Conservation (phyloP, 176 grass and related monocot species). For the Saccharum spontaneum region DNA sequence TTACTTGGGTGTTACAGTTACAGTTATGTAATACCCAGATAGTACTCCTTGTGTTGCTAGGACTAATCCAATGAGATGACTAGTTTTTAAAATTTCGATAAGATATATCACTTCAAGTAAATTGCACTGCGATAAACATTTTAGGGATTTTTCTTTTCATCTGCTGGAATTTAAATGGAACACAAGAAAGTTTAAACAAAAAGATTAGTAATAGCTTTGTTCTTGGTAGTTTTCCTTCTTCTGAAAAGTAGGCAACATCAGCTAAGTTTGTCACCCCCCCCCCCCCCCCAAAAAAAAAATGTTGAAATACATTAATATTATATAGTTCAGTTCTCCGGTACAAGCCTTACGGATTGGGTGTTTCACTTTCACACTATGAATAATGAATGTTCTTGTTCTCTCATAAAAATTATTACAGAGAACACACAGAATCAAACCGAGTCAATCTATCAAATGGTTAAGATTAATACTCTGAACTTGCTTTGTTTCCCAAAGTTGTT, state of each 20-base stretch:
- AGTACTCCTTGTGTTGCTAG: neutral
- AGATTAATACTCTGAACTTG: neutral
- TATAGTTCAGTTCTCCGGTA: neutral
- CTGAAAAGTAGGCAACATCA: neutral
- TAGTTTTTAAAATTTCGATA: neutral
- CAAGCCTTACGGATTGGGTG: neutral
- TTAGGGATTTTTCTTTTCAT: neutral
- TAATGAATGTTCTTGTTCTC: neutral
- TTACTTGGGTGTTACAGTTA: constrained; percentile 15
- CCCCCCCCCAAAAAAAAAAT: neutral
- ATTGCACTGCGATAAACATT: constrained; percentile 3
- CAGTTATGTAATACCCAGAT: neutral
- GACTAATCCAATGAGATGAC: neutral
- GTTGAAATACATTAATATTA: neutral
- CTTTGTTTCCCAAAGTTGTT: neutral
- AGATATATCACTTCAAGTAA: neutral
- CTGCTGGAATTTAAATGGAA: neutral
- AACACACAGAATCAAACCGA: neutral
- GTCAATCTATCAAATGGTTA: neutral
- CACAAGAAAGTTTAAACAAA: neutral
- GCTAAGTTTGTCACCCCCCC: neutral
- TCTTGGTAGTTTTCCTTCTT: neutral
- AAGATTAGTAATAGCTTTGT: neutral
- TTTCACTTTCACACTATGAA: neutral
- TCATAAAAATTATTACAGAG: neutral